Conservation (phyloP, 2,329 filamentous ascomycete species). For the Cytospora leucostoma region DNA sequence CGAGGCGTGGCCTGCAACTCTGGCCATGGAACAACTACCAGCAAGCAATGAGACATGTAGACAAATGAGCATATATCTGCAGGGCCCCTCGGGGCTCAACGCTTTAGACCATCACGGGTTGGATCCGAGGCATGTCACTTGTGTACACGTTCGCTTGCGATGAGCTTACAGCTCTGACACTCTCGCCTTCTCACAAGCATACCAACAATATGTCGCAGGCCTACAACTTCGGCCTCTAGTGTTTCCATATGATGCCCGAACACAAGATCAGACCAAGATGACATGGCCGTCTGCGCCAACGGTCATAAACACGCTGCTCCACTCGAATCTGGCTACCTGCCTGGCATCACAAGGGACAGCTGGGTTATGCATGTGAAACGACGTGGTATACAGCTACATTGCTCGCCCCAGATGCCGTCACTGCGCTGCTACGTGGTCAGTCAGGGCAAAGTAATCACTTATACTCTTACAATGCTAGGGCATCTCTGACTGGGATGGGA, state of each 20-base stretch:
- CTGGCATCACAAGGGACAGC: slow-evolving; percentile 5
- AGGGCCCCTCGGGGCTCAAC: background rate
- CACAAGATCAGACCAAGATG: slow-evolving; percentile 19
- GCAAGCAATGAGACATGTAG: background rate
- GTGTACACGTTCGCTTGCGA: background rate
- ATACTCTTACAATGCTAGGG: too few relatives aligned
- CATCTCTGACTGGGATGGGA: too few relatives aligned
- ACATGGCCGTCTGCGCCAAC: slow-evolving; percentile 28
- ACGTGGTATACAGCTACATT: slow-evolving; percentile 31
- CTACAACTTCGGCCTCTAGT: background rate
- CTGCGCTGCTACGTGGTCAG: slow-evolving; percentile 8
- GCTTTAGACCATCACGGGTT: background rate
- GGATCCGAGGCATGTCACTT: background rate
- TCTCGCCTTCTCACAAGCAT: background rate
- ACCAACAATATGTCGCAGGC: background rate
- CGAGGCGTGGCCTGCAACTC: background rate
- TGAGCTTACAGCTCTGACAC: background rate
- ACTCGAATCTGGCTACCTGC: slow-evolving; percentile 7
- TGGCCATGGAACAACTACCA: background rate
- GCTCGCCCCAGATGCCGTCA: slow-evolving; percentile 28
- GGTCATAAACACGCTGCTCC: slow-evolving; percentile 25
- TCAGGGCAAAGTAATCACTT: too few relatives aligned
- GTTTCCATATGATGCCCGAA: background rate
- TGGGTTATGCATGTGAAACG: slow-evolving; percentile 26
- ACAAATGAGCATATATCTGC: background rate